A percentile compares a stretch with the other conserved stretches of the same genome.
These are phyloP conservation scores for Massarina eburnea DNA, from an alignment of 2,329 filamentous ascomycete species.

Conservation along the genomic window DNA sequence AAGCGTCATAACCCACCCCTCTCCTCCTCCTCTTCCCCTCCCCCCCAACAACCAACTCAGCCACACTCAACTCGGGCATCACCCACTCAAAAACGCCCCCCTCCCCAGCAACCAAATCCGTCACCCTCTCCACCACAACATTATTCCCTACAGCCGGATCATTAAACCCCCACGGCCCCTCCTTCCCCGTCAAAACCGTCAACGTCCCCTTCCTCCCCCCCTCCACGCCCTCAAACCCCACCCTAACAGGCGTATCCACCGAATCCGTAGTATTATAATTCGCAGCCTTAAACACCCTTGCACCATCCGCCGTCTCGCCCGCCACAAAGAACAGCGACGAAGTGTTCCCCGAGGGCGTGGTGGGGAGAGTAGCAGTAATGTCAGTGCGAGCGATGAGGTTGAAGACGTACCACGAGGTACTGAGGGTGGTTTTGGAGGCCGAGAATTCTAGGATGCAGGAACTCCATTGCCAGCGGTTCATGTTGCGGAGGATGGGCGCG, in stretches of 20 bases:
- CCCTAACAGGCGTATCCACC: conserved; percentile 20
- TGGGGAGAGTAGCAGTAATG: conserved; percentile 50
- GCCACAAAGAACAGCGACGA: conserved; percentile 51
- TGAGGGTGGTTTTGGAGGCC: conserved; percentile 38
- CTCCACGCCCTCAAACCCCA: conserved; percentile 32
- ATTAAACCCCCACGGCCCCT: conserved; percentile 44
- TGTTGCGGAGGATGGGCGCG: conserved; percentile 38
- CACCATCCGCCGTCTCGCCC: conserved; percentile 35
- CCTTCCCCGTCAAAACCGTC: conserved; percentile 49
- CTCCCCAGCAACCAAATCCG: conserved; percentile 29
- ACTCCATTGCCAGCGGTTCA: conserved; percentile 39
- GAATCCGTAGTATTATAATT: conserved; percentile 51
- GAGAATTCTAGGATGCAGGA: conserved; percentile 45
- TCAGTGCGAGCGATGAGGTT: conserved; percentile 46
- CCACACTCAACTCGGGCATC: conserved; percentile 59
- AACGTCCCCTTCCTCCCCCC: conserved; percentile 34
- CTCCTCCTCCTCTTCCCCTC: too few species aligned
- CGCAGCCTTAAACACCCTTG: conserved; percentile 50
- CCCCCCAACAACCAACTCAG: conserved; percentile 51
- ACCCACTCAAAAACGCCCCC: conserved; percentile 56
- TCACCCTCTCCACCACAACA: conserved; percentile 33
- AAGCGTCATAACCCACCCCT: too few species aligned
- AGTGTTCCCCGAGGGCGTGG: conserved; percentile 37
- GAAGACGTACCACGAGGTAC: conserved; percentile 38
- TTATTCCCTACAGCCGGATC: conserved; percentile 51